Evolutionary conservation across 306 rosid species (phyloP), one percentile per base, ranked within the genome.

Genomic region (Sophora flavescens): DNA sequence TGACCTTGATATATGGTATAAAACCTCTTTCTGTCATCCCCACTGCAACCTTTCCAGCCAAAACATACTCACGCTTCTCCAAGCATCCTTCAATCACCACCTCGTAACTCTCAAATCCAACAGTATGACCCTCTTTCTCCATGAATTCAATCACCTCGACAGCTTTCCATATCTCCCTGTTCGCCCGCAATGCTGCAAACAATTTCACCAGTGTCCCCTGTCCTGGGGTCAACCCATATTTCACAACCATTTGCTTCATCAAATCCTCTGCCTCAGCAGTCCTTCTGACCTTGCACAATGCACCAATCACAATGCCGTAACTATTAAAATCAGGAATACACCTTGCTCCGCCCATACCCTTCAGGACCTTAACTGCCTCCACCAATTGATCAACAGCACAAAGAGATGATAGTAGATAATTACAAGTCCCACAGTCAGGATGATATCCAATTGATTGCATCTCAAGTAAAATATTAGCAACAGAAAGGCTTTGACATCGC

Each of bases 51-150:
- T 92, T 92, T 81, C 89, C 97, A 0, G 96, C 95, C 78, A 92
- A 85, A 86, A 89, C 82, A 78, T 86, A 89, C 80, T 94, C 95
- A 0, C 39, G 75, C 63, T 61, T 81, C 88, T 90, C 98, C 81
- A 92, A 70, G 66, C 45, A 41, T 12, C 45, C 45, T 8, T 41
- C 45, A 41, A 92, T 63, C 76, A 89, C 89, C 64, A 78, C n/a
- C 81, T 94, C 96, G 28, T 94, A 87, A 87, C 88, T 79, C 87
- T 90, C 94, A 71, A 92, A 94, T 63, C 89, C 96, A 14, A 91
- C 76, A 74, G 54, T 44, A n/a, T 33, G 63, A 48, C 78, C 84
- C 83, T 86, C 85, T 80, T 50, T 83, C 82, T 88, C 93, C 80
- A 93, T 73, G 68, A 91, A 82, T 48, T 80, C 89, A 76, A 90